Percentiles rank a stretch among this genome's conserved stretches.
Conservation (phyloP, 2,329 filamentous ascomycete genomes). For the Monilinia polystroma region DNA sequence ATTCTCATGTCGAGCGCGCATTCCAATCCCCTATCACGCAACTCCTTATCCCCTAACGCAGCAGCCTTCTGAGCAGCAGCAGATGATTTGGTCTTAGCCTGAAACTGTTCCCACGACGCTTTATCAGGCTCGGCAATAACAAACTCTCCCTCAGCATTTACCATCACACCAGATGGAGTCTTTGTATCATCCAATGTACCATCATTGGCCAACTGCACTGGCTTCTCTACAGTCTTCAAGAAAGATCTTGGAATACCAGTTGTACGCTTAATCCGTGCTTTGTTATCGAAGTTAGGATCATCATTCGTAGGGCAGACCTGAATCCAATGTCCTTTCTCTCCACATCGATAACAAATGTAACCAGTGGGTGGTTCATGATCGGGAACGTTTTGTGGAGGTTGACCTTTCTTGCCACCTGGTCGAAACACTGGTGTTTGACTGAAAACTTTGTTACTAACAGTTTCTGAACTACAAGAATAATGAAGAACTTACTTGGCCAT, state of each 20-base stretch:
- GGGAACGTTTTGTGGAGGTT: constrained; percentile 66
- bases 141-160: constrained; percentile 96
- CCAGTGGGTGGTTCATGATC: constrained; percentile 91
- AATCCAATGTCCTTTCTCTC: constrained; percentile 99
- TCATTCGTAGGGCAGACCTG: constrained; percentile 98
- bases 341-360: constrained; percentile 95
- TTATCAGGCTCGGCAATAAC: constrained; percentile 95
- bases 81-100: constrained; percentile 86
- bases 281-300: constrained; percentile 92
- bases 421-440: constrained; percentile 65
- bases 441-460: constrained; percentile 40
- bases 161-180: constrained; percentile 87
- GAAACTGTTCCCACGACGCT: constrained; percentile 94
- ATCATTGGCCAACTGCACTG: constrained; percentile 69
- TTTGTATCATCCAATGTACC: constrained; percentile 77
- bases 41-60: constrained; percentile 76
- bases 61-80: constrained; percentile 78
- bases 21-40: constrained; percentile 83
- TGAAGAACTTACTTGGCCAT: constrained; percentile 69
- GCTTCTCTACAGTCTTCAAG: constrained; percentile 92
- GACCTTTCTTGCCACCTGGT: constrained; percentile 50
- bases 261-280: constrained; percentile 89
- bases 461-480: constrained; percentile 38
- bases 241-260: constrained; percentile 96
- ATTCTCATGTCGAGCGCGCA: constrained; percentile 97